These are phyloP conservation scores for Serendipita sp. DNA, from an alignment of 768 basidiomycete genomes.

Conservation along the genomic window DNA sequence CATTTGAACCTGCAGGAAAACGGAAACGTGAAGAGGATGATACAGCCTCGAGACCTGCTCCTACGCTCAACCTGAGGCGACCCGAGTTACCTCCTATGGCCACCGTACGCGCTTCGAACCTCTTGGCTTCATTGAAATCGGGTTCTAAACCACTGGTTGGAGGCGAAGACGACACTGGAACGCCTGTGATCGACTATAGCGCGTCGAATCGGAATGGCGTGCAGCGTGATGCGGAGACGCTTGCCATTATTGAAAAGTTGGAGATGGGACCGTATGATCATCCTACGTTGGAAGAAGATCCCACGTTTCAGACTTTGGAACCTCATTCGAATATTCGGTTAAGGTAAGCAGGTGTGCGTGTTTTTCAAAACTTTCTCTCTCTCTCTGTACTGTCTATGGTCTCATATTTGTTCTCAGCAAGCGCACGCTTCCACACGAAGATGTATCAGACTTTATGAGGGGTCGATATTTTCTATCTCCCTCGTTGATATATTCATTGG, in stretches of 20 bases:
- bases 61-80: background rate
- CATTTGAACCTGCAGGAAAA: background rate
- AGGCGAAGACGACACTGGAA: background rate
- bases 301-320: slow-evolving; percentile 60
- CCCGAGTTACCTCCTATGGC: background rate
- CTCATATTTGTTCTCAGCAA: slow-evolving; percentile 30
- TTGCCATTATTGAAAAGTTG: slow-evolving; percentile 62
- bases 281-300: slow-evolving; percentile 53
- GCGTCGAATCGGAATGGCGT: background rate
- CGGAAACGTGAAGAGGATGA: background rate
- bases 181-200: background rate
- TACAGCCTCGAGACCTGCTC: background rate
- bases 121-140: background rate
- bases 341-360: slow-evolving; percentile 32
- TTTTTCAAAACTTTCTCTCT: slow-evolving; percentile 5
- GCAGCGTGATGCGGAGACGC: slow-evolving; percentile 10
- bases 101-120: background rate
- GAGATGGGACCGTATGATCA: slow-evolving; percentile 65
- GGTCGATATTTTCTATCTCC: slow-evolving; percentile 82
- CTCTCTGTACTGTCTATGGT: background rate
- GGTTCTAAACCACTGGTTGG: background rate
- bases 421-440: slow-evolving; percentile 54
- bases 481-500: slow-evolving; percentile 72
- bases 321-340: slow-evolving; percentile 84
- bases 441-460: slow-evolving; percentile 61